A percentile compares a stretch with the other conserved stretches of the same genome.
phyloP scores from a whole-genome alignment of 257 asterid species.

The Mentha longifolia region DNA sequence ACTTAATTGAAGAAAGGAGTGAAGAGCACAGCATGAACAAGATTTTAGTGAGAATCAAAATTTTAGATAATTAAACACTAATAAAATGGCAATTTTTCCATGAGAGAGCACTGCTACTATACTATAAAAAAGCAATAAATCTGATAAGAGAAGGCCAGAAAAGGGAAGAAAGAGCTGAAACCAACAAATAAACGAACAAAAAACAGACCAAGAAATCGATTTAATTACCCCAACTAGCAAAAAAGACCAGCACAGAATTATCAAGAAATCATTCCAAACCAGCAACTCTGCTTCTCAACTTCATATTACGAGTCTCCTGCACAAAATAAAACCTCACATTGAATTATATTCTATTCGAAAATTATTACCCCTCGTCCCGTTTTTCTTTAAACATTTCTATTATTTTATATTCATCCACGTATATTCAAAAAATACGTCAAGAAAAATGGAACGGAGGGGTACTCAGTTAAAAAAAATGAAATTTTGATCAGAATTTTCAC shows the following conservation, averaged over 20 bases:
- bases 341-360: slow-evolving; percentile 22
- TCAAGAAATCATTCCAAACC: slow-evolving; percentile 67
- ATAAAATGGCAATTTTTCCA: neutral
- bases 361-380: neutral
- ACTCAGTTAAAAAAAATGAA: neutral
- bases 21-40: slow-evolving; percentile 1
- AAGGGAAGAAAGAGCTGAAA: neutral
- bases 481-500: slow-evolving; percentile 39
- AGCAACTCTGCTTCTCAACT: slow-evolving; percentile 78
- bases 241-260: slow-evolving; percentile 25
- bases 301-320: slow-evolving; percentile 83
- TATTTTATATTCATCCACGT: too few species aligned
- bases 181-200: neutral
- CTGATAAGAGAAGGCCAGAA: slow-evolving; percentile 7
- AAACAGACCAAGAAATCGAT: neutral
- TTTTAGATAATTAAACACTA: neutral
- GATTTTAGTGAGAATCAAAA: neutral
- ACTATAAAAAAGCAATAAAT: slow-evolving; percentile 1
- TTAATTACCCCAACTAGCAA: slow-evolving; percentile 11
- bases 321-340: slow-evolving; percentile 16
- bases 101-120: neutral
- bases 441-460: too few species aligned
- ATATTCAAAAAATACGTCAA: too few species aligned
- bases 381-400: too few species aligned
- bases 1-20: neutral